A percentile compares a stretch with the other conserved stretches of the same genome.
These are phyloP conservation scores for Zasmidium angulare DNA, from an alignment of 2,329 filamentous ascomycete species.

Conservation along the genomic window DNA sequence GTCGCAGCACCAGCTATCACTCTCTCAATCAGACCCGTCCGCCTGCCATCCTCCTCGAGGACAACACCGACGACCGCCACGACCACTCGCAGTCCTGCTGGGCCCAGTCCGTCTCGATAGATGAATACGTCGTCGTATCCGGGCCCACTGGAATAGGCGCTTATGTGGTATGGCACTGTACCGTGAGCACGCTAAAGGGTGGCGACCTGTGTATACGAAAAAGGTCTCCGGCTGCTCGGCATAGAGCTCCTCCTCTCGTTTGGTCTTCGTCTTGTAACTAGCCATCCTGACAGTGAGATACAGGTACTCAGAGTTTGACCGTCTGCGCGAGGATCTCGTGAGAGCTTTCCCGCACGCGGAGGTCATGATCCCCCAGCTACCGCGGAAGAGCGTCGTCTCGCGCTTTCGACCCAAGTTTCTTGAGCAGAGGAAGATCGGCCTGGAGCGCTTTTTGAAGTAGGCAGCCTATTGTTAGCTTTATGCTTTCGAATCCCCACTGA, in stretches of 20 bases:
- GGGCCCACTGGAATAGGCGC: conserved; percentile 68
- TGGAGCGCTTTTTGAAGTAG: conserved; percentile 93
- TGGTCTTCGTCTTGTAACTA: too few relatives aligned
- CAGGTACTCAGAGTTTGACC: conserved; percentile 91
- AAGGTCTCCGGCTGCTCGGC: conserved; percentile 42
- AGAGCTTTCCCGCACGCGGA: conserved; percentile 80
- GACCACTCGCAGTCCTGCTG: conserved; percentile 60
- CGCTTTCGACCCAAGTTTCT: conserved; percentile 80
- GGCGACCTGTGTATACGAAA: conserved; percentile 43
- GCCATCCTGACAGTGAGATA: conserved; percentile 2
- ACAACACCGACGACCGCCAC: conserved; percentile 61
- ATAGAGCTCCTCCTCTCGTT: neutral
- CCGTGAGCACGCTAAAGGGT: conserved; percentile 77
- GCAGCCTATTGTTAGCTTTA: conserved; percentile 35
- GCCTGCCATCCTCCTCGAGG: conserved; percentile 58
- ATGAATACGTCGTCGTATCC: conserved; percentile 62
- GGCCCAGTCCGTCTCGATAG: conserved; percentile 62
- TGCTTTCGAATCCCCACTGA: neutral
- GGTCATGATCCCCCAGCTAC: conserved; percentile 82
- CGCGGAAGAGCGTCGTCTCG: conserved; percentile 85
- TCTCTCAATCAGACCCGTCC: conserved; percentile 38
- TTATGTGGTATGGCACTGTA: conserved; percentile 93
- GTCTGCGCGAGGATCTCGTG: conserved; percentile 70
- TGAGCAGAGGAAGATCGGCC: conserved; percentile 75
- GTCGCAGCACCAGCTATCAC: conserved; percentile 38